Evolutionary conservation across 1,139 yeast species (phyloP).

Genomic region (Candida sanyaensis): DNA sequence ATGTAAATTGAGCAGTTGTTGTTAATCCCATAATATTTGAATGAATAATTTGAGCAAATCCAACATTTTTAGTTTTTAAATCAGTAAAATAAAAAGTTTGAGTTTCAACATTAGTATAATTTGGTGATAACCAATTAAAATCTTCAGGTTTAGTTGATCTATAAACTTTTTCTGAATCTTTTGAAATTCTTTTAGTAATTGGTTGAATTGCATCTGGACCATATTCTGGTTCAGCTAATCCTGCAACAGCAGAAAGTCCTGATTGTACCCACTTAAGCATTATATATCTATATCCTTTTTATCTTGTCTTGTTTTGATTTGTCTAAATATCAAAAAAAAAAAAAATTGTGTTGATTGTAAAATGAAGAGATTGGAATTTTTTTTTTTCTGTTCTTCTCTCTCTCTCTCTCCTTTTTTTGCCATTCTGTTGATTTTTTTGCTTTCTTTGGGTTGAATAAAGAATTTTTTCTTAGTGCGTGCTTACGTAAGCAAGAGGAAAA

Average conservation of each 20-base stretch:
- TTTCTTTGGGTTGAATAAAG: no score
- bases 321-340: no score
- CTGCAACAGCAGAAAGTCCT: conserved; percentile 90
- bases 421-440: no score
- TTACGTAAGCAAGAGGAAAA: no score
- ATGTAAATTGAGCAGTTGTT: conserved; percentile 94
- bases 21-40: conserved; percentile 88
- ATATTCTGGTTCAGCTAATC: conserved; percentile 95
- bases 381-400: no score
- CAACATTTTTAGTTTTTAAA: conserved; percentile 62
- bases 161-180: conserved; percentile 34
- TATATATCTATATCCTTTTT: no score
- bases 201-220: conserved; percentile 91
- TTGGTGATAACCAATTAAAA: conserved; percentile 73
- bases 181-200: conserved; percentile 61
- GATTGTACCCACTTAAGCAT: conserved; percentile 90
- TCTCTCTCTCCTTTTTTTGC: no score
- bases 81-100: conserved; percentile 85
- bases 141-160: conserved; percentile 62
- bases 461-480: no score
- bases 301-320: no score
- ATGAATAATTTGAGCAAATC: conserved; percentile 93
- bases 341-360: no score
- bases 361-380: no score
- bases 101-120: conserved; percentile 90